phyloP scores from a whole-genome alignment of 208 protist species.

The Trypanosoma cruzi region DNA sequence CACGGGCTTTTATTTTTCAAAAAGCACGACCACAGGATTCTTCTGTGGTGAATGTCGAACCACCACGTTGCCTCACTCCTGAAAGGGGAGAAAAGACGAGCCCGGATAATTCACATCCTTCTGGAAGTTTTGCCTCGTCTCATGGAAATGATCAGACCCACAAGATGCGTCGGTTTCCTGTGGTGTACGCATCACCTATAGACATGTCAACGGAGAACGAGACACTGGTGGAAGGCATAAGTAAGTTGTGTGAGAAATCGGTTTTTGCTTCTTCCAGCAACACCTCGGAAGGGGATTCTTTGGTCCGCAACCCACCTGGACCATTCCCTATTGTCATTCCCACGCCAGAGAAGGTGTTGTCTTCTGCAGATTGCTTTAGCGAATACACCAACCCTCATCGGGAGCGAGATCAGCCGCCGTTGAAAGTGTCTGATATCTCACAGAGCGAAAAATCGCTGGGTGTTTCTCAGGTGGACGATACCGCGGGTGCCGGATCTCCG shows the following conservation, averaged over 20 bases:
- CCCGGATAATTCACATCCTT: not conserved
- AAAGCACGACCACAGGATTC: not conserved
- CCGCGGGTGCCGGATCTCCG: not conserved
- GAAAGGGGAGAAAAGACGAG: not conserved
- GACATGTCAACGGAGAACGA: not conserved
- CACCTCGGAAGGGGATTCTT: not conserved
- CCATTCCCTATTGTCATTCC: not conserved
- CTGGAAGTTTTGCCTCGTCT: not conserved
- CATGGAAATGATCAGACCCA: not conserved
- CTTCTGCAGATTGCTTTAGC: not conserved
- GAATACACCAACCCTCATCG: not conserved
- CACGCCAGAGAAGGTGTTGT: not conserved
- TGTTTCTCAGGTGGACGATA: not conserved
- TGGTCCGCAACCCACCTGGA: not conserved
- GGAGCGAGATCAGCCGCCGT: not conserved
- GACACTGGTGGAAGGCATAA: not conserved
- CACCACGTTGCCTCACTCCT: not conserved
- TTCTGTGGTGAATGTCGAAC: not conserved
- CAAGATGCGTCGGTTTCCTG: constrained; percentile 9
- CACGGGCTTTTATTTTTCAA: not conserved
- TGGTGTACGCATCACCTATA: not conserved
- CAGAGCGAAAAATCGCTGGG: not conserved
- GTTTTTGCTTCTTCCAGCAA: not conserved
- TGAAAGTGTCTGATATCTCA: not conserved
- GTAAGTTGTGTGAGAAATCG: not conserved